A percentile compares a stretch with the other conserved stretches of the same genome.
Evolutionary conservation across 176 grass and related monocot genomes (phyloP).

Genomic region (Phoenix dactylifera): DNA sequence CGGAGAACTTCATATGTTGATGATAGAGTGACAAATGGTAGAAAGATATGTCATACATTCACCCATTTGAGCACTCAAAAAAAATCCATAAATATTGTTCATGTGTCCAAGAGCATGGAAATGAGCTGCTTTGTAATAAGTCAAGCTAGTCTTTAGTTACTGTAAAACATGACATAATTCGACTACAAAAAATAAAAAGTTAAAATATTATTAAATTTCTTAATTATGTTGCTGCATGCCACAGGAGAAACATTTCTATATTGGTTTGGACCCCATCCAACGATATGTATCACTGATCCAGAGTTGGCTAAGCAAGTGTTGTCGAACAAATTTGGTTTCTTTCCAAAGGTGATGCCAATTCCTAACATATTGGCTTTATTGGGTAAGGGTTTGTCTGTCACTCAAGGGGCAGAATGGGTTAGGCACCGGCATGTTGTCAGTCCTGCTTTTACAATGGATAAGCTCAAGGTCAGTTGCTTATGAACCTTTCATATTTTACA

Average conservation of each 20-base stretch:
- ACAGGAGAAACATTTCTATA: conserved; percentile 37
- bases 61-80: too few species aligned
- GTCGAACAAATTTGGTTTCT: conserved; percentile 23
- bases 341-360: conserved; percentile 18
- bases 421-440: conserved; percentile 47
- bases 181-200: too few species aligned
- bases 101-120: too few species aligned
- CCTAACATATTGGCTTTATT: conserved; percentile 22
- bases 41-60: too few species aligned
- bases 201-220: too few species aligned
- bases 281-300: conserved; percentile 30
- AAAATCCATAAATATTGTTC: too few species aligned
- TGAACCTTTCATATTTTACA: not conserved
- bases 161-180: too few species aligned
- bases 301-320: conserved; percentile 32
- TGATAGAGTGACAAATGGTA: too few species aligned
- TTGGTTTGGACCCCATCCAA: conserved; percentile 34
- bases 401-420: conserved; percentile 46
- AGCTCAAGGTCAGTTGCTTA: conserved; percentile 35
- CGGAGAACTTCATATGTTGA: too few species aligned
- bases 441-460: conserved; percentile 49
- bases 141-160: too few species aligned
- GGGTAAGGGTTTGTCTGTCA: conserved; percentile 42
- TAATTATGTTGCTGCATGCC: not conserved
- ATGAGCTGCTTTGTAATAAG: too few species aligned